Percentiles rank a stretch among this genome's conserved stretches.
Conservation (phyloP, 2,329 filamentous ascomycete species). For the Sporothrix mexicana region DNA sequence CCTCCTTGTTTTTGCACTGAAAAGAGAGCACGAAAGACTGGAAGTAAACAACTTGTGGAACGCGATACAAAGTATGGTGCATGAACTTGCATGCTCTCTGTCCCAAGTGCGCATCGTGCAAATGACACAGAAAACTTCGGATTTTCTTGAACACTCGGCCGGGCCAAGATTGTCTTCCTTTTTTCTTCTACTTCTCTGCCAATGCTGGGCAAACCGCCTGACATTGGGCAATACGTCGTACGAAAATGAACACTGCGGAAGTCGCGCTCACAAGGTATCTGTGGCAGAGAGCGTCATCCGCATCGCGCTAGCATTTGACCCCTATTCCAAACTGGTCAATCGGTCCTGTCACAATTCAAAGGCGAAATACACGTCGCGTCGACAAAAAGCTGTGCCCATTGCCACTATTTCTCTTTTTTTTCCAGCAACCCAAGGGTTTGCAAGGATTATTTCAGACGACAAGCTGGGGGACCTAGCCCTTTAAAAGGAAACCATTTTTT, state of each 20-base stretch:
- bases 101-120: neutral
- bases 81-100: neutral
- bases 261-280: slow-evolving; percentile 9
- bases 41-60: slow-evolving; percentile 4
- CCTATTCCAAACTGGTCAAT: slow-evolving; percentile 11
- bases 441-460: too few relatives aligned
- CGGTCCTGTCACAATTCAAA: neutral
- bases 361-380: neutral
- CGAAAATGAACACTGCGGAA: neutral
- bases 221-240: neutral
- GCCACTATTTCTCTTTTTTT: neutral
- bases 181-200: neutral
- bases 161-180: neutral
- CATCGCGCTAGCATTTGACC: slow-evolving; percentile 8
- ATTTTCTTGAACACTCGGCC: slow-evolving; percentile 13
- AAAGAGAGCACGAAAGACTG: neutral
- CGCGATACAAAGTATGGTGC: neutral
- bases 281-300: neutral
- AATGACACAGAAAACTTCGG: neutral
- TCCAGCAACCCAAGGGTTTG: neutral
- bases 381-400: neutral
- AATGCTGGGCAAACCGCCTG: neutral
- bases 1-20: neutral
- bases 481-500: neutral
- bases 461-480: neutral